These are phyloP conservation scores for Larix kaempferi DNA, from an alignment of 75 land plant species.

Conservation along the genomic window DNA sequence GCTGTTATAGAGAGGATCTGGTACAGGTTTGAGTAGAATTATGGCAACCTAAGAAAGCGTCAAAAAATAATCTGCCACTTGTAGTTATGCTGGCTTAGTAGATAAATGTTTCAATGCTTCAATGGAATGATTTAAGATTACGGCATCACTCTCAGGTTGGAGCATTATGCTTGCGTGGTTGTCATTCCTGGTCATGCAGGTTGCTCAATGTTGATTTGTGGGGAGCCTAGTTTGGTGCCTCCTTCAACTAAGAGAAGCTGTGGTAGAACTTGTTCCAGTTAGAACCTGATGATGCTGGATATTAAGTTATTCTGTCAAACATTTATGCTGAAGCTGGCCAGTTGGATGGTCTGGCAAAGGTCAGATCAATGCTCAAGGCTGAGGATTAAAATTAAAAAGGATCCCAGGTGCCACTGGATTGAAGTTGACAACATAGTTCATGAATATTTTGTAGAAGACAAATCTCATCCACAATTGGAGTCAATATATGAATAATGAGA, in stretches of 20 bases:
- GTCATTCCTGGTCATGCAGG: constrained; percentile 28
- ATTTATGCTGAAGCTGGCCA: constrained; percentile 28
- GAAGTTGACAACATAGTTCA: constrained; percentile 33
- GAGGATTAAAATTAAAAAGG: constrained; percentile 30
- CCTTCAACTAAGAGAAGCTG: constrained; percentile 12
- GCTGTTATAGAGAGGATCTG: too few relatives aligned
- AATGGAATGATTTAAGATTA: too few relatives aligned
- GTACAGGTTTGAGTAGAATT: too few relatives aligned
- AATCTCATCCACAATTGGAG: too few relatives aligned
- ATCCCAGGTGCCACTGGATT: constrained; percentile 31
- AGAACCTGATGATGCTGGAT: constrained; percentile 49
- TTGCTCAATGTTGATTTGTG: constrained; percentile 38
- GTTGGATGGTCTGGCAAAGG: constrained; percentile 30
- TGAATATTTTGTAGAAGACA: too few relatives aligned
- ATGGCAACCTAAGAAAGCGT: too few relatives aligned
- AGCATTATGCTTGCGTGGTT: constrained; percentile 10
- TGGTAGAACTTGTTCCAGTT: constrained; percentile 29
- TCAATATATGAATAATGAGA: constrained; percentile 14
- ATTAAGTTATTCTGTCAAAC: constrained; percentile 36
- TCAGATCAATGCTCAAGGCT: constrained; percentile 37
- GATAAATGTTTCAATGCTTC: too few relatives aligned
- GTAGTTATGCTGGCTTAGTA: too few relatives aligned
- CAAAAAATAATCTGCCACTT: too few relatives aligned
- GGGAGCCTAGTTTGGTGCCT: constrained; percentile 46
- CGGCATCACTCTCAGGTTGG: neutral